These are phyloP conservation scores for Coemansia sp. DNA, from an alignment of 192 early-diverging fungal genomes.

Conservation along the genomic window DNA sequence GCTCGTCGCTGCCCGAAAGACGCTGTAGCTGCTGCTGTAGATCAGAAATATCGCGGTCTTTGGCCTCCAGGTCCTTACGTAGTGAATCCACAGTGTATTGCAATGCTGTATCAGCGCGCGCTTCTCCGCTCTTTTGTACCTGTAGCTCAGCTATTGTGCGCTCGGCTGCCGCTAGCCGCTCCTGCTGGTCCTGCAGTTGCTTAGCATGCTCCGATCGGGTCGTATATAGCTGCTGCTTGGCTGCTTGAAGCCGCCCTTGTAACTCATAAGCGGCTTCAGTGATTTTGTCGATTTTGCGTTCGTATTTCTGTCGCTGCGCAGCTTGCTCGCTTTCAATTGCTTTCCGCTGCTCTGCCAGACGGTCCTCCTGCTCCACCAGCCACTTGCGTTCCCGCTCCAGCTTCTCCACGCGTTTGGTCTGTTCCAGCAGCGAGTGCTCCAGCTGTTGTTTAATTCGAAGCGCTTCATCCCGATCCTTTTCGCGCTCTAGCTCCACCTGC, in stretches of 20 bases:
- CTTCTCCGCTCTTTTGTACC: slow-evolving; percentile 6
- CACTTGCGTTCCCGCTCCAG: slow-evolving; percentile 61
- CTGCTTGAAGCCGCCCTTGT: slow-evolving; percentile 14
- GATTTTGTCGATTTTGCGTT: slow-evolving; percentile 28
- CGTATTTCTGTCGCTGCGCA: slow-evolving; percentile 31
- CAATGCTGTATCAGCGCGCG: slow-evolving; percentile 5
- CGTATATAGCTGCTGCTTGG: slow-evolving; percentile 2
- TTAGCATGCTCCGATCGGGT: slow-evolving; percentile 14
- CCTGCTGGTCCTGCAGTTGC: slow-evolving; percentile 10
- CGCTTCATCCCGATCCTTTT: slow-evolving; percentile 35
- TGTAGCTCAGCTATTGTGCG: slow-evolving; percentile 17
- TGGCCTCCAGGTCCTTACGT: slow-evolving; percentile 6
- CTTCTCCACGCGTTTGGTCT: slow-evolving; percentile 51
- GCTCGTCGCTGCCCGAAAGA: background rate
- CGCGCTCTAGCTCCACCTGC: slow-evolving; percentile 36
- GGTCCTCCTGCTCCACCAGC: slow-evolving; percentile 58
- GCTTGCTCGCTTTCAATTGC: slow-evolving; percentile 56
- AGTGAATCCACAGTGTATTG: slow-evolving; percentile 17
- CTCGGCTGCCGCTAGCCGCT: slow-evolving; percentile 27
- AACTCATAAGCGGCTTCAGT: slow-evolving; percentile 1
- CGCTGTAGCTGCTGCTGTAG: slow-evolving; percentile 11
- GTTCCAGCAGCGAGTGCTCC: slow-evolving; percentile 30
- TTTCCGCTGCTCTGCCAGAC: slow-evolving; percentile 28
- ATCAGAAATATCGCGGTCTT: slow-evolving; percentile 14
- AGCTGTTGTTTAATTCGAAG: slow-evolving; percentile 16